Conservation (phyloP, 495 filamentous ascomycete genomes). For the Aspergillus mulundensis region DNA sequence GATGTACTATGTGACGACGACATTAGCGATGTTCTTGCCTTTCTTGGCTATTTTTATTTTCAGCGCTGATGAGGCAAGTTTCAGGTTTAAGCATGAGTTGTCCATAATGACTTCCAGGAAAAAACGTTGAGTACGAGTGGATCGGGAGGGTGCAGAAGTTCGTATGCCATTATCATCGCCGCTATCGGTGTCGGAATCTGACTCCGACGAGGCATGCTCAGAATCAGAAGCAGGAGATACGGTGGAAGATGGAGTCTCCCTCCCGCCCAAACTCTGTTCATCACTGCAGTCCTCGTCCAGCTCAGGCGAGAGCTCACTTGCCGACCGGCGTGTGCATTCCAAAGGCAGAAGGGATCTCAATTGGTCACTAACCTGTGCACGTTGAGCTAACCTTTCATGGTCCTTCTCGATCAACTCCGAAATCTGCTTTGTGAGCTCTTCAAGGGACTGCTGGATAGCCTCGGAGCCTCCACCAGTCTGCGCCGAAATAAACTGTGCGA, state of each 20-base stretch:
- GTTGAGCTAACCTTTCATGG: constrained; percentile 42
- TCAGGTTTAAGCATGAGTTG: neutral
- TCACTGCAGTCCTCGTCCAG: neutral
- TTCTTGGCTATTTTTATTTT: neutral
- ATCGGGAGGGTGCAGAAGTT: too few species aligned
- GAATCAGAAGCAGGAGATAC: neutral
- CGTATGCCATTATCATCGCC: neutral
- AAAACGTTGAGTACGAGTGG: neutral
- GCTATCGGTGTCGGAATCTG: neutral
- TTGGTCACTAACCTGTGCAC: constrained; percentile 41
- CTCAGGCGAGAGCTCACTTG: neutral
- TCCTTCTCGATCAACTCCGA: constrained; percentile 44
- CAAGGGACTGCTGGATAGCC: constrained; percentile 33
- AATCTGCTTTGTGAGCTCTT: constrained; percentile 42
- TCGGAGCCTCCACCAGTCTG: constrained; percentile 31
- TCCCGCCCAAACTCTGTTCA: neutral
- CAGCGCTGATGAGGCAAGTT: neutral
- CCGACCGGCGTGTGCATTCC: neutral
- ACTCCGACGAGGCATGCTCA: neutral
- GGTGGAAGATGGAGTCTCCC: neutral
- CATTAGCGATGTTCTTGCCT: neutral
- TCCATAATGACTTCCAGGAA: neutral
- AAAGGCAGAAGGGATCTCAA: neutral
- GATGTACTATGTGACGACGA: constrained; percentile 44
- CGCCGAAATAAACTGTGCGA: constrained; percentile 38